Evolutionary conservation across 306 rosid species (phyloP).

Genomic region (Cicer cuneatum): DNA sequence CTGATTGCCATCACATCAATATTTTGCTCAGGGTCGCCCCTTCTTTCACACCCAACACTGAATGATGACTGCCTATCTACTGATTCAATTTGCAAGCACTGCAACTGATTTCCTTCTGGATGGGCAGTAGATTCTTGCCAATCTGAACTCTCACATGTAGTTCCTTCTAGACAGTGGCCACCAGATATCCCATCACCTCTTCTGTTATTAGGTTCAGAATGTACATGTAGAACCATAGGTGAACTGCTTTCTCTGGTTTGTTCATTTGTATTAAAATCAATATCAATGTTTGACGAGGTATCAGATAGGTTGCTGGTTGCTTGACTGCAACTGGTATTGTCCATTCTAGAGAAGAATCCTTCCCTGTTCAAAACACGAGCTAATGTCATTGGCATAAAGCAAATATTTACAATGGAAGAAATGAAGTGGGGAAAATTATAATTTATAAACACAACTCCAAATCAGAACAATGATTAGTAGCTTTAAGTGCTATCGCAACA

Average conservation of each 20-base stretch:
- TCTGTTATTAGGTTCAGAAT: slow-evolving; percentile 43
- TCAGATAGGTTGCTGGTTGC: slow-evolving; percentile 59
- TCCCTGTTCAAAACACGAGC: slow-evolving; percentile 67
- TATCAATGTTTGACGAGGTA: slow-evolving; percentile 52
- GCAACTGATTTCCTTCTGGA: slow-evolving; percentile 53
- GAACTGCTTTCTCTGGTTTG: slow-evolving; percentile 54
- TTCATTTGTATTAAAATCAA: slow-evolving; percentile 48
- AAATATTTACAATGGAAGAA: background rate
- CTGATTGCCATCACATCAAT: slow-evolving; percentile 44
- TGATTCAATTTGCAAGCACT: slow-evolving; percentile 50
- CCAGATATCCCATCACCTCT: slow-evolving; percentile 49
- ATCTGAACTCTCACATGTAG: slow-evolving; percentile 46
- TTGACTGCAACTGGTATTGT: slow-evolving; percentile 63
- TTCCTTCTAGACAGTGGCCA: slow-evolving; percentile 49
- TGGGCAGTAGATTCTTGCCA: slow-evolving; percentile 48
- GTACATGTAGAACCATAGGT: slow-evolving; percentile 48
- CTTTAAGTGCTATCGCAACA: background rate
- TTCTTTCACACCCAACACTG: slow-evolving; percentile 44
- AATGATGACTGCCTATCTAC: slow-evolving; percentile 42
- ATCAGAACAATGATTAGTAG: slow-evolving; percentile 6
- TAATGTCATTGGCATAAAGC: slow-evolving; percentile 22
- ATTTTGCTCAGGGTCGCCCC: slow-evolving; percentile 49
- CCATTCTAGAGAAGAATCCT: slow-evolving; percentile 73
- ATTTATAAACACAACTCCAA: slow-evolving; percentile 25
- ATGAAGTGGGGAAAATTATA: slow-evolving; percentile 6